Conservation (phyloP, 192 early-diverging fungal genomes). For the Thamnidium elegans region DNA sequence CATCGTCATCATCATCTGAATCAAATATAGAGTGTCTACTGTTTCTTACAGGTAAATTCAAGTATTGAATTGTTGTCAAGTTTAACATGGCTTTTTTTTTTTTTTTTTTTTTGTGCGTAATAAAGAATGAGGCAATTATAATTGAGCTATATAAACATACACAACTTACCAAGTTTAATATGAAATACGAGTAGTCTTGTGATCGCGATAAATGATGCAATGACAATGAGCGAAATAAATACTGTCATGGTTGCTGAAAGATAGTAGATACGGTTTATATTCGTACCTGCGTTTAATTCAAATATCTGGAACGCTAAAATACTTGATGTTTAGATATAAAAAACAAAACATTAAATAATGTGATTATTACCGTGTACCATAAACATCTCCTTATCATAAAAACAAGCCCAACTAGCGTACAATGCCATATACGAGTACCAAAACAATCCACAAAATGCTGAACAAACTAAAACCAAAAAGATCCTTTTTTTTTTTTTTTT, state of each 20-base stretch:
- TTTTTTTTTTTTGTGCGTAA: not conserved
- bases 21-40: not conserved
- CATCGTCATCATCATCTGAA: constrained; percentile 16
- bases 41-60: constrained; percentile 16
- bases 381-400: constrained; percentile 14
- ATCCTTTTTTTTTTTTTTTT: constrained; percentile 1
- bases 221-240: constrained; percentile 7
- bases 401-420: constrained; percentile 10
- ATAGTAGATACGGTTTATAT: not conserved
- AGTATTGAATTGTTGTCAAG: constrained; percentile 33
- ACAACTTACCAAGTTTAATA: constrained; percentile 20
- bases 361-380: constrained; percentile 19
- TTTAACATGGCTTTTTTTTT: constrained; percentile 13
- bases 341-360: not conserved
- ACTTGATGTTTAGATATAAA: not conserved
- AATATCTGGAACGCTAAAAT: not conserved
- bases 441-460: constrained; percentile 15
- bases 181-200: constrained; percentile 24
- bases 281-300: not conserved
- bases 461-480: constrained; percentile 21
- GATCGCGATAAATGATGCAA: constrained; percentile 9
- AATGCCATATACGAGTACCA: constrained; percentile 26
- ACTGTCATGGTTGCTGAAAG: constrained; percentile 2
- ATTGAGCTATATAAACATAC: not conserved
- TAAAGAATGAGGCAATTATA: not conserved